These are phyloP conservation scores for Fraxinus baroniana DNA, from an alignment of 305 asterid species.

Conservation along the genomic window DNA sequence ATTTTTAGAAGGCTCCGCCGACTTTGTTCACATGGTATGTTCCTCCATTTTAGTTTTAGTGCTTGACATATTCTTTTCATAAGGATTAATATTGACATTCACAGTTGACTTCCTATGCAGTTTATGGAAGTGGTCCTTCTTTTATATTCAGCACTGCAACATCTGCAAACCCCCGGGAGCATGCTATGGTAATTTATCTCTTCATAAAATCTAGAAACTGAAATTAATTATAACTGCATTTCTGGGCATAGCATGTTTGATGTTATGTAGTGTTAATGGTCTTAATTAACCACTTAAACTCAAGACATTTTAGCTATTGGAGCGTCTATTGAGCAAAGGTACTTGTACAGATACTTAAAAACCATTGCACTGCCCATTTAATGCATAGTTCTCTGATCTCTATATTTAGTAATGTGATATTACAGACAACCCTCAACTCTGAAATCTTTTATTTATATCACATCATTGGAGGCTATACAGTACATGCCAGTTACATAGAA, in stretches of 20 bases:
- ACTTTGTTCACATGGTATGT: constrained; percentile 81
- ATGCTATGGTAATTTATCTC: constrained; percentile 66
- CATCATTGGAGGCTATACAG: not conserved
- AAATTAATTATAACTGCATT: constrained; percentile 11
- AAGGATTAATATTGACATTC: constrained; percentile 21
- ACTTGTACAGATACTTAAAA: not conserved
- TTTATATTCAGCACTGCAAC: constrained; percentile 93
- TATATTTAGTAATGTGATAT: constrained; percentile 9
- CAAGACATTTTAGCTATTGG: constrained; percentile 5
- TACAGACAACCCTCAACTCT: not conserved
- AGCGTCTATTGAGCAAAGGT: constrained; percentile 6
- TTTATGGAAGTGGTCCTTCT: constrained; percentile 87
- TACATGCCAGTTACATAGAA: constrained; percentile 8
- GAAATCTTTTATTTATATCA: not conserved
- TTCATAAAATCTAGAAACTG: constrained; percentile 13
- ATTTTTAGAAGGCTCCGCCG: constrained; percentile 89
- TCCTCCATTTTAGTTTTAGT: constrained; percentile 19
- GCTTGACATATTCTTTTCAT: constrained; percentile 22
- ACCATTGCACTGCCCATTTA: not conserved
- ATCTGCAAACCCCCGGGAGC: constrained; percentile 89
- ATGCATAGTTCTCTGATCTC: not conserved
- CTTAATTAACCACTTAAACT: constrained; percentile 4
- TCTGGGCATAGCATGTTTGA: constrained; percentile 12
- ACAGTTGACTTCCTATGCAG: constrained; percentile 54
- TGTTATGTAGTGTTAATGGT: not conserved